phyloP scores from a whole-genome alignment of 1,139 yeast genomes.

The Blastobotrys arbuscula region DNA sequence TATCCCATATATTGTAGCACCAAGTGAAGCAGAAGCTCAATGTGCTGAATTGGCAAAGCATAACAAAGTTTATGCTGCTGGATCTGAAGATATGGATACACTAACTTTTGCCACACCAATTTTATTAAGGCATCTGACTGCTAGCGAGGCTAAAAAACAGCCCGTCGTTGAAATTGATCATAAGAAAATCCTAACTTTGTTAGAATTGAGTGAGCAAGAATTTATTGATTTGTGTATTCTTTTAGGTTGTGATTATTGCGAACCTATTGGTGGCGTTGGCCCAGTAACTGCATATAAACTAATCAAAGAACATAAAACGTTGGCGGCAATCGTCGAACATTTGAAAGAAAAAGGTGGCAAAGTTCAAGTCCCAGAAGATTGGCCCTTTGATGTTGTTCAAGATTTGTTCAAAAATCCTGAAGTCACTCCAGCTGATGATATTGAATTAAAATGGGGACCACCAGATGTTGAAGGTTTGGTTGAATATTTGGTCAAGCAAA shows the following conservation, averaged over 20 bases:
- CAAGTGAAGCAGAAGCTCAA: conserved; percentile 98
- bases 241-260: conserved; percentile 96
- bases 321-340: conserved; percentile 69
- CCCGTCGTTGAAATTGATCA: conserved; percentile 84
- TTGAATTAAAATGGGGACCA: conserved; percentile 58
- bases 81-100: conserved; percentile 99
- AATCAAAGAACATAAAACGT: conserved; percentile 75
- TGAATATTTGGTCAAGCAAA: conserved; percentile 64
- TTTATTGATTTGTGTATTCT: conserved; percentile 89
- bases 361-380: conserved; percentile 82
- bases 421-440: conserved; percentile 52
- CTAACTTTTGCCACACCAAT: conserved; percentile 84
- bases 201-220: conserved; percentile 63
- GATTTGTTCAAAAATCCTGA: conserved; percentile 79
- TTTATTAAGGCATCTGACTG: conserved; percentile 81
- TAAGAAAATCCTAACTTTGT: conserved; percentile 62
- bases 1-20: conserved; percentile 87
- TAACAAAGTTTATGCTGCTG: conserved; percentile 90
- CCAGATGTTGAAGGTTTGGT: conserved; percentile 75
- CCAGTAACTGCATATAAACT: conserved; percentile 89
- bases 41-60: conserved; percentile 88
- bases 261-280: conserved; percentile 90
- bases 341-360: conserved; percentile 59
- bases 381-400: conserved; percentile 91
- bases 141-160: conserved; percentile 86